Conservation (phyloP, 164 flowering plant genomes). For the Euptelea pleiosperma region DNA sequence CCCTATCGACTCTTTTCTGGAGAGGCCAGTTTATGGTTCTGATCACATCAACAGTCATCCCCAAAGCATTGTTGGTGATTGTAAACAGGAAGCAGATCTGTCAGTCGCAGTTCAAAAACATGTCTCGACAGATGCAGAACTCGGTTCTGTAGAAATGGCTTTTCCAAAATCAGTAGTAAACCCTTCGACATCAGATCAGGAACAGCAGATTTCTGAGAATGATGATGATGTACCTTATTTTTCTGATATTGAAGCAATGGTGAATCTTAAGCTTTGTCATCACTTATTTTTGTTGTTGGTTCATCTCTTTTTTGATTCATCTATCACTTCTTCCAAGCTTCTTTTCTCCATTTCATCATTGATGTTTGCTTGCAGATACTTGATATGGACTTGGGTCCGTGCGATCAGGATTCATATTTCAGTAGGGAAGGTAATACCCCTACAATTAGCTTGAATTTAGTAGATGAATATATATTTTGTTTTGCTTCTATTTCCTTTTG, state of each 20-base stretch:
- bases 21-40: slow-evolving; percentile 24
- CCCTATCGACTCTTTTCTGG: slow-evolving; percentile 14
- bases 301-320: slow-evolving; percentile 10
- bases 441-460: background rate
- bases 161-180: slow-evolving; percentile 22
- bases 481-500: too few relatives aligned
- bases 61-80: slow-evolving; percentile 13
- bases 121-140: slow-evolving; percentile 24
- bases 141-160: slow-evolving; percentile 21
- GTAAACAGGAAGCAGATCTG: slow-evolving; percentile 30
- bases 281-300: background rate
- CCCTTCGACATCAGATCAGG: slow-evolving; percentile 37
- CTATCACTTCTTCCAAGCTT: slow-evolving; percentile 4
- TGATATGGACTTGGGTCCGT: slow-evolving; percentile 81
- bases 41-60: slow-evolving; percentile 21
- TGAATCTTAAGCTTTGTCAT: slow-evolving; percentile 17
- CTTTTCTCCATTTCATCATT: background rate
- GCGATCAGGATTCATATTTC: slow-evolving; percentile 43
- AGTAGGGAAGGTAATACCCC: slow-evolving; percentile 53
- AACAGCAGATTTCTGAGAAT: slow-evolving; percentile 44
- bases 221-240: slow-evolving; percentile 70
- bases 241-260: slow-evolving; percentile 95
- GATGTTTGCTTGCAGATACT: slow-evolving; percentile 53
- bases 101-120: slow-evolving; percentile 14
- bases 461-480: background rate